Percentiles rank a stretch among this genome's conserved stretches.
phyloP scores from a whole-genome alignment of 1,284 basidiomycete species.

The Sanghuangporus baumii region DNA sequence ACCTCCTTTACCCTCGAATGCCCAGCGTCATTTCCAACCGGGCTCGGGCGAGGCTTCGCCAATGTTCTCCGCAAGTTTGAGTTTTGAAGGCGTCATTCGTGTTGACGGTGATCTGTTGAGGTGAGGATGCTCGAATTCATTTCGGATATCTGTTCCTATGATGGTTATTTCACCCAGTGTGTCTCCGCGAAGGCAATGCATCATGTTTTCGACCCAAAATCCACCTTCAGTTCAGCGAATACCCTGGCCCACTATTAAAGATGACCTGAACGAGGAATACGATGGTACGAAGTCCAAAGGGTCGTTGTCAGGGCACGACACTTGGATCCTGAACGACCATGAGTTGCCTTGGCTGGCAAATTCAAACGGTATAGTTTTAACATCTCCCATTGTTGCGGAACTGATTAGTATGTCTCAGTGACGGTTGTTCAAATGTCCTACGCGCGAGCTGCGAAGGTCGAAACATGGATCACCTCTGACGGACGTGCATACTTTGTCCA shows the following conservation, averaged over 20 bases:
- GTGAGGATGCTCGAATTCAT: slow-evolving; percentile 34
- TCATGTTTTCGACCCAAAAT: slow-evolving; percentile 65
- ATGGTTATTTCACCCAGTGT: slow-evolving; percentile 38
- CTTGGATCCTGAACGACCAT: slow-evolving; percentile 65
- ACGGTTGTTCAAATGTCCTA: slow-evolving; percentile 52
- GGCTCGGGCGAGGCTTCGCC: slow-evolving; percentile 76
- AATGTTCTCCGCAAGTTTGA: slow-evolving; percentile 57
- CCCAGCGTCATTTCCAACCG: slow-evolving; percentile 61
- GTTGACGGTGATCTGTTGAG: slow-evolving; percentile 72
- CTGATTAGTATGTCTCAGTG: slow-evolving; percentile 30
- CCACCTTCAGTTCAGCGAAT: slow-evolving; percentile 73
- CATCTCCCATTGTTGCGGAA: background rate
- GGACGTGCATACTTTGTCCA: slow-evolving; percentile 74
- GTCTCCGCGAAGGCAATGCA: slow-evolving; percentile 61
- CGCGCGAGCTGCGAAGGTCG: slow-evolving; percentile 53
- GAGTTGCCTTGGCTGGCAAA: slow-evolving; percentile 72
- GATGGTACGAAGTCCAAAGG: slow-evolving; percentile 19
- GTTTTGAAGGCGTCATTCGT: slow-evolving; percentile 78
- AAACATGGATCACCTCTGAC: slow-evolving; percentile 79
- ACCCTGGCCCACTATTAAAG: slow-evolving; percentile 65
- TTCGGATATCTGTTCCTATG: slow-evolving; percentile 19
- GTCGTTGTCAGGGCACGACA: slow-evolving; percentile 45
- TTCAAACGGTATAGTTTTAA: slow-evolving; percentile 45
- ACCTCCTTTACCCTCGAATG: slow-evolving; percentile 45
- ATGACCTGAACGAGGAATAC: slow-evolving; percentile 33